Conservation (phyloP, 306 rosid genomes). For the Casuarina glauca region DNA sequence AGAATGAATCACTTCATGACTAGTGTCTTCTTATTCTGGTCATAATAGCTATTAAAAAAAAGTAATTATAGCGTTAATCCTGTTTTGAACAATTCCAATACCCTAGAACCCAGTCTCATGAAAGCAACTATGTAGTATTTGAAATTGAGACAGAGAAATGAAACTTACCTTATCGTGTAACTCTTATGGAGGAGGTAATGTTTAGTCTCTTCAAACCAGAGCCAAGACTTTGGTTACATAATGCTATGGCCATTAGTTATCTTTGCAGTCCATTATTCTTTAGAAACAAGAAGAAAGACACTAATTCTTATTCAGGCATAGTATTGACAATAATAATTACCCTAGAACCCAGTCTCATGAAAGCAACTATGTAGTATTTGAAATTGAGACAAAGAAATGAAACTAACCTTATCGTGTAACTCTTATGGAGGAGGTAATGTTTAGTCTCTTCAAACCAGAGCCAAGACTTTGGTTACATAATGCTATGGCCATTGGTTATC, state of each 20-base stretch:
- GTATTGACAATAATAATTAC: background rate
- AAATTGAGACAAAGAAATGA: background rate
- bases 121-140: background rate
- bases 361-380: background rate
- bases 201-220: conserved; percentile 31
- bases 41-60: too few relatives aligned
- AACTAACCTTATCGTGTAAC: conserved; percentile 37
- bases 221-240: conserved; percentile 36
- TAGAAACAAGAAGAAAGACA: background rate
- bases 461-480: conserved; percentile 38
- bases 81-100: background rate
- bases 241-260: conserved; percentile 43
- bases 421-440: conserved; percentile 17
- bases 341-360: background rate
- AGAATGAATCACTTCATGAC: too few relatives aligned
- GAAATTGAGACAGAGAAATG: background rate
- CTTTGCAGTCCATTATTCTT: background rate
- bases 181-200: conserved; percentile 14
- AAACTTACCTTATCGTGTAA: conserved; percentile 37
- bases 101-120: background rate
- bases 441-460: conserved; percentile 30
- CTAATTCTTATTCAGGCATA: background rate
- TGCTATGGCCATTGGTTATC: conserved; percentile 41
- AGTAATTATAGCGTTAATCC: background rate
- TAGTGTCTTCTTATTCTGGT: too few relatives aligned